Evolutionary conservation across 768 basidiomycete species (phyloP).

Genomic region (Dentipellis sp.): DNA sequence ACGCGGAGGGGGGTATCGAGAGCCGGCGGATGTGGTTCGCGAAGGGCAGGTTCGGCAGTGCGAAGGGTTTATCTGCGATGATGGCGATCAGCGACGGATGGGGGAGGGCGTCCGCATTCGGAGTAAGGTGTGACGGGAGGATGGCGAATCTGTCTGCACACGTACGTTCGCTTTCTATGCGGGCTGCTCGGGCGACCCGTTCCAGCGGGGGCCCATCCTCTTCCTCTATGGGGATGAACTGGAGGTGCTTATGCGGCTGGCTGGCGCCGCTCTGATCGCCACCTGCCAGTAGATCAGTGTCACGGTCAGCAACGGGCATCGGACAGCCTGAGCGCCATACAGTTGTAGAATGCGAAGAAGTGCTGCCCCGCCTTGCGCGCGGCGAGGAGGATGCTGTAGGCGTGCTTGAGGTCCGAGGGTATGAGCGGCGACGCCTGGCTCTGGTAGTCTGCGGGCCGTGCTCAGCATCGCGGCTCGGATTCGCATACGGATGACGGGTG

Average conservation of each 20-base stretch:
- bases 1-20: slow-evolving; percentile 22
- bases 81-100: neutral
- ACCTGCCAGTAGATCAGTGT: slow-evolving; percentile 35
- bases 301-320: neutral
- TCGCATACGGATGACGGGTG: no score
- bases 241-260: slow-evolving; percentile 87
- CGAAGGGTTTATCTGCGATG: slow-evolving; percentile 59
- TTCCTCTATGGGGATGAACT: slow-evolving; percentile 60
- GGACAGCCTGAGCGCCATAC: slow-evolving; percentile 25
- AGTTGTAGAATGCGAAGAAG: slow-evolving; percentile 88
- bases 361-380: slow-evolving; percentile 49
- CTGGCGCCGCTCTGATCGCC: slow-evolving; percentile 79
- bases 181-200: slow-evolving; percentile 45
- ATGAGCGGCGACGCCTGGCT: slow-evolving; percentile 74
- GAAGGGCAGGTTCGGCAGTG: slow-evolving; percentile 59
- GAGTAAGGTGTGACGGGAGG: neutral
- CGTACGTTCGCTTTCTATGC: slow-evolving; percentile 50
- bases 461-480: neutral
- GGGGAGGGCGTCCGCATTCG: neutral
- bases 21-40: slow-evolving; percentile 69
- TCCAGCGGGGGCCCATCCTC: slow-evolving; percentile 72
- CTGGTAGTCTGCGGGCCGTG: slow-evolving; percentile 43
- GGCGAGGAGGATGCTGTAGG: slow-evolving; percentile 65
- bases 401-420: slow-evolving; percentile 70
- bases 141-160: slow-evolving; percentile 3